These are phyloP conservation scores for Neostapfia colusana DNA, from an alignment of 176 grass and related monocot species.

Conservation along the genomic window DNA sequence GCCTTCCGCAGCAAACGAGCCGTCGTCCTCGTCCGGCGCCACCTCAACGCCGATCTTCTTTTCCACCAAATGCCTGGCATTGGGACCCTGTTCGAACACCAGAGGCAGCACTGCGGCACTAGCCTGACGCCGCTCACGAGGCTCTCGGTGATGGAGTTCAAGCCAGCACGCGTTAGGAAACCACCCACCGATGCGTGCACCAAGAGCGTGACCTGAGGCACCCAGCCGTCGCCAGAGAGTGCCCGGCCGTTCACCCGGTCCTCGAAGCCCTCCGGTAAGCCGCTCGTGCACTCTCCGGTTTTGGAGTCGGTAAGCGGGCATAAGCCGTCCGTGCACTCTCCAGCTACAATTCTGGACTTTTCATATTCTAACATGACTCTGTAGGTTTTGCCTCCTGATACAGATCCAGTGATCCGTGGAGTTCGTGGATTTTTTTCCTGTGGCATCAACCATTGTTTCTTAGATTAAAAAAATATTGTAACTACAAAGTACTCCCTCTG, in stretches of 20 bases:
- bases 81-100: constrained; percentile 36
- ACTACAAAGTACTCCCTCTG: no score
- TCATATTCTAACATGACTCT: no score
- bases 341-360: no score
- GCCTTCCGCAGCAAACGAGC: constrained; percentile 12
- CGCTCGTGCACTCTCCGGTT: not conserved
- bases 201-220: constrained; percentile 12
- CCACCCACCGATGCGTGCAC: not conserved
- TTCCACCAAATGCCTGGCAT: constrained; percentile 26
- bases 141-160: constrained; percentile 39
- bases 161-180: constrained; percentile 43
- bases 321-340: no score
- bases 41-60: constrained; percentile 36
- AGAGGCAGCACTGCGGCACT: constrained; percentile 39
- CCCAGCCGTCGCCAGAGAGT: constrained; percentile 20
- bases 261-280: no score
- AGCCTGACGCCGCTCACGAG: constrained; percentile 16
- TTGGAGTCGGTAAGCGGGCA: not conserved
- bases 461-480: no score
- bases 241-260: not conserved
- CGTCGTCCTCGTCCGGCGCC: constrained; percentile 1
- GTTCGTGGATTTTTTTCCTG: no score
- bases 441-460: not conserved
- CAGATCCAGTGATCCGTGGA: no score
- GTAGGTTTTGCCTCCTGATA: no score